Evolutionary conservation across 139 green algal genomes (phyloP), one percentile per base, ranked within the genome.

Genomic region (Asterochloris erici): DNA sequence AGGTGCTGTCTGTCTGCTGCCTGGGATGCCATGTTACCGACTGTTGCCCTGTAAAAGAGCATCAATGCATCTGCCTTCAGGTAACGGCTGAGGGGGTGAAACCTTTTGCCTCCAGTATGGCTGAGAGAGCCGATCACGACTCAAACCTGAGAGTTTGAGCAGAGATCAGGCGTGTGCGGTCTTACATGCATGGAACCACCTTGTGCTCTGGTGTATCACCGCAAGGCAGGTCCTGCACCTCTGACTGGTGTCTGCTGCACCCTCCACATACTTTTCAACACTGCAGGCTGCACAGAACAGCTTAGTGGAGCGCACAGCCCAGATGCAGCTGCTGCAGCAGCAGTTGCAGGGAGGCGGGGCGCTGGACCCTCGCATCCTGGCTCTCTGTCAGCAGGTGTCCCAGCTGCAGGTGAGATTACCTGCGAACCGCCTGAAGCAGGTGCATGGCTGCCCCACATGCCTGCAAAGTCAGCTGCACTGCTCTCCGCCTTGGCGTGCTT

Each of bases 281-380:
- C 2, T 80, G 60, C 60, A 80, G 76, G 76, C 68, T 15, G 24
- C 68, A 14, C 76, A 80, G 47, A n/a, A 61, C 38, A n/a, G 76
- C 23, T 69, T 80, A 60, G 76, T 80, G 38, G 76, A 80, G 6
- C 68, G 68, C 60, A 38, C 76, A 47, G 76, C 76, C 68, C 76
- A 80, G 76, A 15, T 80, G 76, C 76, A 80, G 54, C 24, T n/a
- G 14, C 21, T 80, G 60, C 76, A 80, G 76, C 54, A 68, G 26
- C 60, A 47, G 54, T 12, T 80, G 54, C 47, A 24, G 54, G 76
- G 76, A 13, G n/a, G 60, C 60, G 68, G 60, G 23, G 47, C 76
- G 24, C 76, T 62, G 47, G 76, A 80, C 26, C 76, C 60, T 54
- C 60, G 68, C 9, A 12, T 80, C 15, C 14, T 26, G n/a, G 76